phyloP scores from a whole-genome alignment of 306 rosid genomes.

The Biancaea sappan region DNA sequence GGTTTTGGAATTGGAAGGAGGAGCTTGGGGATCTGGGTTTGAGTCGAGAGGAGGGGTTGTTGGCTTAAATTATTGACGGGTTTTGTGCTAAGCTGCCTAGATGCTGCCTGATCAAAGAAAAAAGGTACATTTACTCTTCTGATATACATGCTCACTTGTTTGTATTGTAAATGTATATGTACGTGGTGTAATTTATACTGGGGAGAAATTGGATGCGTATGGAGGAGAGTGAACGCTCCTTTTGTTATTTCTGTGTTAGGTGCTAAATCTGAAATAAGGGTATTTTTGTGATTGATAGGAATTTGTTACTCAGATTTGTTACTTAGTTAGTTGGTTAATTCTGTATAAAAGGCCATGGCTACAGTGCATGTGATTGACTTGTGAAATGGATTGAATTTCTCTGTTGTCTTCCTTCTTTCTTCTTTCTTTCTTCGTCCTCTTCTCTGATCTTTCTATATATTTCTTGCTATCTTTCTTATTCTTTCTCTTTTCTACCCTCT shows the following conservation, averaged over 20 bases:
- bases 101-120: conserved; percentile 85
- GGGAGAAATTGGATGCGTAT: background rate
- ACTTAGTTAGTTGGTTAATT: no score
- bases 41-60: conserved; percentile 40
- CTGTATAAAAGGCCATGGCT: no score
- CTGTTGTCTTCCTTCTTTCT: no score
- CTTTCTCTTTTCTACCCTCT: no score
- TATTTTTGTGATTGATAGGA: no score
- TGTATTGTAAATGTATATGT: background rate
- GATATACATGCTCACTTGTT: background rate
- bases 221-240: background rate
- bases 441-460: no score
- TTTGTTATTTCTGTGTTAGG: background rate
- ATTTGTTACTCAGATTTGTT: no score
- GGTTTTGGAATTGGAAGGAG: conserved; percentile 24
- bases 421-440: no score
- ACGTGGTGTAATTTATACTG: background rate
- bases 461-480: no score
- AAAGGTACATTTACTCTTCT: conserved; percentile 54
- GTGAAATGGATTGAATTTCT: no score
- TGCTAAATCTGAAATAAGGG: no score
- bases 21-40: conserved; percentile 50
- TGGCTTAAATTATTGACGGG: conserved; percentile 31
- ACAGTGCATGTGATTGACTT: no score
- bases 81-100: conserved; percentile 54